phyloP scores from a whole-genome alignment of 345 rosid genomes.

The Combretum micranthum region DNA sequence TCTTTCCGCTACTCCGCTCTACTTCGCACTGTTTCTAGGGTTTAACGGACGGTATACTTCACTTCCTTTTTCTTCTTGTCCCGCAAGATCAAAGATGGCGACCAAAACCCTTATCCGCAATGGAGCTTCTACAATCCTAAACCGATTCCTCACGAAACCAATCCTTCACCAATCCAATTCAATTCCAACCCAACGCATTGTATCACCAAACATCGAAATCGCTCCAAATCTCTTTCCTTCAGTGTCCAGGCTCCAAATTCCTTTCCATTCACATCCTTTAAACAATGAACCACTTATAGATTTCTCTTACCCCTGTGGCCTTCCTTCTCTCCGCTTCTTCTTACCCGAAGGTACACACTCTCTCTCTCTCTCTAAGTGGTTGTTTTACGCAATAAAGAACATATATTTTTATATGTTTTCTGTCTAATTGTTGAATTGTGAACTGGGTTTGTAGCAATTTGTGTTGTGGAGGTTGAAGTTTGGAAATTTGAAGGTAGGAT shows the following conservation, averaged over 20 bases:
- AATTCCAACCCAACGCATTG: slow-evolving; percentile 17
- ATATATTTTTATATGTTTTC: too few species aligned
- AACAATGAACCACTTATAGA: slow-evolving; percentile 31
- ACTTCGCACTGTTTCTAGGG: slow-evolving; percentile 1
- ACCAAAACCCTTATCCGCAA: slow-evolving; percentile 53
- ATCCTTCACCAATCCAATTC: slow-evolving; percentile 21
- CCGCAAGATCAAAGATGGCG: slow-evolving; percentile 40
- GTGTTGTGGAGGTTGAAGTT: too few species aligned
- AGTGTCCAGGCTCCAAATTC: slow-evolving; percentile 30
- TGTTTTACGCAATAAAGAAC: background rate
- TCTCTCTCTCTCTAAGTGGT: background rate
- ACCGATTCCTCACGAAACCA: slow-evolving; percentile 39
- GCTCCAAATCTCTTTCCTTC: slow-evolving; percentile 59
- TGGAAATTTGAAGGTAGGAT: too few species aligned
- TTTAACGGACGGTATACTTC: background rate
- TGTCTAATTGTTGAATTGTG: too few species aligned
- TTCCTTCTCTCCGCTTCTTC: slow-evolving; percentile 84
- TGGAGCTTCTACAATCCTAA: slow-evolving; percentile 57
- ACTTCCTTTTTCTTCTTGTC: background rate
- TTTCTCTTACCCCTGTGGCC: slow-evolving; percentile 67
- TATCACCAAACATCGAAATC: slow-evolving; percentile 23
- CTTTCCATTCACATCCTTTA: slow-evolving; percentile 35
- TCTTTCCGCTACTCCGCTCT: background rate
- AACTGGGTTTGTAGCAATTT: too few species aligned
- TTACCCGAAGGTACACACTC: slow-evolving; percentile 62